Evolutionary conservation across 2,329 filamentous ascomycete species (phyloP).

Genomic region (Biscogniauxia sp.): DNA sequence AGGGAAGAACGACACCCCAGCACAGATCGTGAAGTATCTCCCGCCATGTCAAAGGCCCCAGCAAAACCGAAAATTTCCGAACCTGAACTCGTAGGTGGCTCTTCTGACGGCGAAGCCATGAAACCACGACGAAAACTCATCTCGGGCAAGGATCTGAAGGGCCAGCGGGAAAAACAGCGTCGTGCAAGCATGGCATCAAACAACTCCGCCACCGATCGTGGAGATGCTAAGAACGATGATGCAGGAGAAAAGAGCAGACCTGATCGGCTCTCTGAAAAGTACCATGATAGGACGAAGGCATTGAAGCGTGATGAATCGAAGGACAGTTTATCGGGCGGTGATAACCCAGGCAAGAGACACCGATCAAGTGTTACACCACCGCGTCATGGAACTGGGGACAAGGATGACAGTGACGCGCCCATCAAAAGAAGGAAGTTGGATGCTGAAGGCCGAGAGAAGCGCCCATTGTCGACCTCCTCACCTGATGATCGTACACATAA

Average conservation of each 20-base stretch:
- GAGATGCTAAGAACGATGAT: slow-evolving; percentile 50
- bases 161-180: slow-evolving; percentile 57
- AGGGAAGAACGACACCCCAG: slow-evolving; percentile 53
- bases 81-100: slow-evolving; percentile 49
- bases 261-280: slow-evolving; percentile 48
- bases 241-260: slow-evolving; percentile 44
- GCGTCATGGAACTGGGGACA: slow-evolving; percentile 48
- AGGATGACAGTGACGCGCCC: slow-evolving; percentile 50
- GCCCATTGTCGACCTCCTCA: slow-evolving; percentile 41
- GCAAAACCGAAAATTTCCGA: slow-evolving; percentile 53
- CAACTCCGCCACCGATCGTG: slow-evolving; percentile 52
- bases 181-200: slow-evolving; percentile 58
- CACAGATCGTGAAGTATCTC: slow-evolving; percentile 54
- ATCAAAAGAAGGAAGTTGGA: slow-evolving; percentile 59
- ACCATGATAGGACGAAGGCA: slow-evolving; percentile 59
- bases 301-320: slow-evolving; percentile 61
- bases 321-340: slow-evolving; percentile 51
- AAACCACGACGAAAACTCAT: slow-evolving; percentile 64
- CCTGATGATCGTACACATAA: slow-evolving; percentile 48
- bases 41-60: slow-evolving; percentile 44
- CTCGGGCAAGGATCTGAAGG: slow-evolving; percentile 60
- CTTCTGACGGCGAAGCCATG: slow-evolving; percentile 55
- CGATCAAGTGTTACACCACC: slow-evolving; percentile 60
- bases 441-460: slow-evolving; percentile 49
- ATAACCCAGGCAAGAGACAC: slow-evolving; percentile 55